Evolutionary conservation across 768 basidiomycete species (phyloP), one percentile per base, ranked within the genome.

Genomic region (Naganishia vaughanmartiniae): DNA sequence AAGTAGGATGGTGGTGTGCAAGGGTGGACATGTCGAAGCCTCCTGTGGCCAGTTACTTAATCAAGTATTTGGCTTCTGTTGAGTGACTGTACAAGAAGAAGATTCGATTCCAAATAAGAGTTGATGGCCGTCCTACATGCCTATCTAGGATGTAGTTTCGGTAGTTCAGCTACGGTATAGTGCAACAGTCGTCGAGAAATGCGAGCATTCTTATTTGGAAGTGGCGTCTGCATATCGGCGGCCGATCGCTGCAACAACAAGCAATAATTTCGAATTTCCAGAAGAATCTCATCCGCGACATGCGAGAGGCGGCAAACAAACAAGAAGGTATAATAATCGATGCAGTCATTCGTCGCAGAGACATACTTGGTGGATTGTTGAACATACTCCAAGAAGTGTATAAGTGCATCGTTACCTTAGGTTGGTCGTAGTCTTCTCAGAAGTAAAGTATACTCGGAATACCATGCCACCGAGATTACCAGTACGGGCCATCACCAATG

Each of bases 401-500:
- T 51, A 51, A 6, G 21, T 51, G n/a, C n/a, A 51, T n/a, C 48
- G 24, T 24, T n/a, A n/a, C 57, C 3, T 58, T n/a, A 2, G 19
- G 14, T 34, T 24, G 57, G 34, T 58, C 15, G 31, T 33, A 24
- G 36, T 3, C 36, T 10, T 34, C 33, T 34, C 42, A 11, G 6
- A 17, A 2, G 33, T 17, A 34, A n/a, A 58, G 17, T 33, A 12
- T 24, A 58, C 42, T 46, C n/a, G 5, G 42, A 58, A 2, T n/a
- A 63, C 42, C 34, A 63, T 63, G 60, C 60, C 60, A 42, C 60
- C 60, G 19, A 42, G 60, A 28, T 45, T 63, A 45, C 60, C 60
- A 11, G 60, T 63, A 42, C 60, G 60, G 14, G 60, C 60, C n/a
- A 63, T 63, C 42, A 63, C 42, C 60, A 63, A 63, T 42, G 60